Evolutionary conservation across 2,329 filamentous ascomycete species (phyloP), one percentile per base, ranked within the genome.

Genomic region (Trichoderma brevicompactum): DNA sequence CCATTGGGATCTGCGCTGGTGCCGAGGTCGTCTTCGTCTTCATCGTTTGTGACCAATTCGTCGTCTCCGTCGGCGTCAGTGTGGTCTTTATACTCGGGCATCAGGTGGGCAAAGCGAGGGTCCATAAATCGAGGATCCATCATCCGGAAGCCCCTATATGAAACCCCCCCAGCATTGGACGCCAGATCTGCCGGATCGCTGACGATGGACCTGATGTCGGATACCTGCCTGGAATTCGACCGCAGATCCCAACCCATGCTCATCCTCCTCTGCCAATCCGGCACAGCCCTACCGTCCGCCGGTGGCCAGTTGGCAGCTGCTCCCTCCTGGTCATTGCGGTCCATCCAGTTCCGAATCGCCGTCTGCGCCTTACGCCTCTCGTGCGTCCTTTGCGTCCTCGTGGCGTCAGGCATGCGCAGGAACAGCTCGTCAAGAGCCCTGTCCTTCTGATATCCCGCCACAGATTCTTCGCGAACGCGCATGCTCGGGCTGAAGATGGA

Each of bases 341-440:
- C 91, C 91, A 97, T 97, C 94, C 94, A 97, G 70, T 91, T 89
- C 34, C 90, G 89, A 59, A 97, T 93, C 0, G 92, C 91, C 66
- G 89, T 93, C 69, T 90, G 90, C 1, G 90, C 92, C 74, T 93
- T 90, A 43, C 87, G 85, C 67, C 88, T 85, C 69, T 92, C 89
- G 34, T 86, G 82, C 58, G 85, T 83, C 55, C 84, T 82, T 54
- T 86, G 84, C 1, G 84, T 88, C 17, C 85, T 83, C 61, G 84
- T 84, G 56, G 86, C 81, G 66, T 89, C 89, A 34, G 91, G 92
- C 0, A 88, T 87, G 17, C 86, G 82, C 67, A 92, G 85, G 75
- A 98, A 98, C 0, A 98, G 92, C 73, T 97, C 94, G 69, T 97
- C 94, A 23, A 98, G 80, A 7, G 92, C 94, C 61, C 88, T 89